These are phyloP conservation scores for Cokeromyces recurvatus DNA, from an alignment of 371 early-diverging fungal species.

Conservation along the genomic window DNA sequence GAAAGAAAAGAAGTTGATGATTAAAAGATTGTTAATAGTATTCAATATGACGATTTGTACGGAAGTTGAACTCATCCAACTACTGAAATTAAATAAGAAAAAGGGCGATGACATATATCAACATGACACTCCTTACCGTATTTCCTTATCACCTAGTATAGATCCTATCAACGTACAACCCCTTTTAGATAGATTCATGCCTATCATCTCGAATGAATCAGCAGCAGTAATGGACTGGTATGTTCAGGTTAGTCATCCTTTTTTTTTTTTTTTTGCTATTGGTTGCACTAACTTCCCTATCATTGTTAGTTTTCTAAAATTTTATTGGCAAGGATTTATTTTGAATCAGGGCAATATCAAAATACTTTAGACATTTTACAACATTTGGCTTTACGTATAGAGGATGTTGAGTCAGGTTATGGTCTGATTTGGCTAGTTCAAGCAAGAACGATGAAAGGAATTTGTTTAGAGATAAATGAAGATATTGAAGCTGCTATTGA, in stretches of 20 bases:
- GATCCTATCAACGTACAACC: slow-evolving; percentile 3
- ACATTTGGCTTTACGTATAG: slow-evolving; percentile 22
- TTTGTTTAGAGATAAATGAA: slow-evolving; percentile 47
- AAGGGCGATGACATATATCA: slow-evolving; percentile 13
- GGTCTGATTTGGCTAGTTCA: slow-evolving; percentile 49
- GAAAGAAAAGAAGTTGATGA: background rate
- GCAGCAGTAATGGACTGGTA: too few species aligned
- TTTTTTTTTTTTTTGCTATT: too few species aligned
- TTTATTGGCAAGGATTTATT: slow-evolving; percentile 35
- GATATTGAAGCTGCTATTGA: slow-evolving; percentile 42
- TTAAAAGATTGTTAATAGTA: slow-evolving; percentile 9
- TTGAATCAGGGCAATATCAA: slow-evolving; percentile 26
- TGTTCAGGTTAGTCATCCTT: too few species aligned
- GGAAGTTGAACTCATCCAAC: slow-evolving; percentile 25
- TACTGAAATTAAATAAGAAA: slow-evolving; percentile 5
- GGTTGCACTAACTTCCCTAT: too few species aligned
- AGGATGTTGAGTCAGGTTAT: slow-evolving; percentile 43
- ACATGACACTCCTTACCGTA: slow-evolving; percentile 20
- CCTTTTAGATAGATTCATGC: too few species aligned
- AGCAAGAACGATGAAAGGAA: slow-evolving; percentile 51
- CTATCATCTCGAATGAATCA: too few species aligned
- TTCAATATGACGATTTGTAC: slow-evolving; percentile 17
- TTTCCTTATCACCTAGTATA: slow-evolving; percentile 14
- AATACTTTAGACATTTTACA: slow-evolving; percentile 28
- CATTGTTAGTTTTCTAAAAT: slow-evolving; percentile 22